These are phyloP conservation scores for Penstemon newberryi DNA, from an alignment of 257 asterid genomes.

Conservation along the genomic window DNA sequence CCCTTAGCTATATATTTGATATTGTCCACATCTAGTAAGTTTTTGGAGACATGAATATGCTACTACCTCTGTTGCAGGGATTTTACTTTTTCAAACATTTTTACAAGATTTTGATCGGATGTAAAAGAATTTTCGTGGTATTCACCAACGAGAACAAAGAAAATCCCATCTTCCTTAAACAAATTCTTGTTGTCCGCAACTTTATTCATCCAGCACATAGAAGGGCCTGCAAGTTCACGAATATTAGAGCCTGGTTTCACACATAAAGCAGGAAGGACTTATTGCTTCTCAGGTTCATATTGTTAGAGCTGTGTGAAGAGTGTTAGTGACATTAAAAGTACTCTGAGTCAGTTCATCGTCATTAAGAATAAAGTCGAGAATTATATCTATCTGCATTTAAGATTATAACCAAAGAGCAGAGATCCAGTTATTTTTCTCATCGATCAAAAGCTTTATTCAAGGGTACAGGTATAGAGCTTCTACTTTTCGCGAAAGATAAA, in stretches of 20 bases:
- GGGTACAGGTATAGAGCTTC: background rate
- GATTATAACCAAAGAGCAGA: background rate
- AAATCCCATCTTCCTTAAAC: constrained; percentile 52
- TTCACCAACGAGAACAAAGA: constrained; percentile 56
- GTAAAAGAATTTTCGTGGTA: constrained; percentile 39
- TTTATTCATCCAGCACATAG: constrained; percentile 68
- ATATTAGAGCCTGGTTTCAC: constrained; percentile 23
- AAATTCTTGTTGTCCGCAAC: constrained; percentile 35
- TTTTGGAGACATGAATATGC: constrained; percentile 9
- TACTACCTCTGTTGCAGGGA: constrained; percentile 75
- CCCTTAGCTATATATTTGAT: constrained; percentile 12
- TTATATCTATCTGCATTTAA: background rate
- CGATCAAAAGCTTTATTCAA: background rate
- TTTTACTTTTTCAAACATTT: constrained; percentile 62
- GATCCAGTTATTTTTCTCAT: background rate
- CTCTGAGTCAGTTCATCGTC: background rate
- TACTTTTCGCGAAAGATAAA: background rate
- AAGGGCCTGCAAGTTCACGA: constrained; percentile 57
- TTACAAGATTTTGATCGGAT: constrained; percentile 40
- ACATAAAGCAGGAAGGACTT: constrained; percentile 11
- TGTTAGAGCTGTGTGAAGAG: constrained; percentile 17
- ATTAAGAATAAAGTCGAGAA: background rate
- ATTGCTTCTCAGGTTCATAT: background rate
- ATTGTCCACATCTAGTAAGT: constrained; percentile 23
- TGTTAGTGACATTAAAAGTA: constrained; percentile 6